These are phyloP conservation scores for Populus euphratica DNA, from an alignment of 345 rosid species.

Conservation along the genomic window DNA sequence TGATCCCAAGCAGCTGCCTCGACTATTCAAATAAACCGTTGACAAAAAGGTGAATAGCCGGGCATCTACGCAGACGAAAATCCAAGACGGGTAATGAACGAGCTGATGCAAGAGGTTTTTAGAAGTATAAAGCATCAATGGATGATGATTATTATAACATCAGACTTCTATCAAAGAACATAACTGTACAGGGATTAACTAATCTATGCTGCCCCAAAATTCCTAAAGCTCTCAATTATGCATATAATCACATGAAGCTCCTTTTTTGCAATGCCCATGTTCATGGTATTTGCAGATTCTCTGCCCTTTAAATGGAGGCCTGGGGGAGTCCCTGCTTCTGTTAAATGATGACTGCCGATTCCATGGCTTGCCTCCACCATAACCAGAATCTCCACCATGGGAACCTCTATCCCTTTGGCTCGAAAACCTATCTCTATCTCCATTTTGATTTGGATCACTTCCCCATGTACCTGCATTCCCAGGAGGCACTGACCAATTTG, in stretches of 20 bases:
- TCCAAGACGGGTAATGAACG: neutral
- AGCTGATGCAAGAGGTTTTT: slow-evolving; percentile 8
- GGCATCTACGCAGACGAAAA: neutral
- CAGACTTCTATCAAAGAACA: slow-evolving; percentile 2
- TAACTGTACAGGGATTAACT: slow-evolving; percentile 36
- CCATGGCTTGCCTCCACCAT: slow-evolving; percentile 55
- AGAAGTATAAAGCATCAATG: slow-evolving; percentile 9
- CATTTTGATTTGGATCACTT: slow-evolving; percentile 49
- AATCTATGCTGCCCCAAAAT: slow-evolving; percentile 21
- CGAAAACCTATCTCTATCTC: slow-evolving; percentile 51
- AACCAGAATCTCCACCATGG: slow-evolving; percentile 51
- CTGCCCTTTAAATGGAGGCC: slow-evolving; percentile 47
- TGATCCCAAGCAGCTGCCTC: neutral
- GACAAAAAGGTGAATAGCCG: neutral
- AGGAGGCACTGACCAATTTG: slow-evolving; percentile 27
- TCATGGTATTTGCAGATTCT: slow-evolving; percentile 57
- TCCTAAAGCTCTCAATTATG: slow-evolving; percentile 38
- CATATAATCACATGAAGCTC: slow-evolving; percentile 64
- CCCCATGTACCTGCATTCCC: slow-evolving; percentile 52
- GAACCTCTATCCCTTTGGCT: slow-evolving; percentile 41
- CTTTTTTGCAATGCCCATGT: slow-evolving; percentile 69
- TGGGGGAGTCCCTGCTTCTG: slow-evolving; percentile 39
- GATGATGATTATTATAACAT: slow-evolving; percentile 5
- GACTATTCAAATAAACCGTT: neutral
- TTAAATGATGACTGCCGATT: slow-evolving; percentile 49